Conservation (phyloP, 2,329 filamentous ascomycete genomes). For the Fusarium sp. region DNA sequence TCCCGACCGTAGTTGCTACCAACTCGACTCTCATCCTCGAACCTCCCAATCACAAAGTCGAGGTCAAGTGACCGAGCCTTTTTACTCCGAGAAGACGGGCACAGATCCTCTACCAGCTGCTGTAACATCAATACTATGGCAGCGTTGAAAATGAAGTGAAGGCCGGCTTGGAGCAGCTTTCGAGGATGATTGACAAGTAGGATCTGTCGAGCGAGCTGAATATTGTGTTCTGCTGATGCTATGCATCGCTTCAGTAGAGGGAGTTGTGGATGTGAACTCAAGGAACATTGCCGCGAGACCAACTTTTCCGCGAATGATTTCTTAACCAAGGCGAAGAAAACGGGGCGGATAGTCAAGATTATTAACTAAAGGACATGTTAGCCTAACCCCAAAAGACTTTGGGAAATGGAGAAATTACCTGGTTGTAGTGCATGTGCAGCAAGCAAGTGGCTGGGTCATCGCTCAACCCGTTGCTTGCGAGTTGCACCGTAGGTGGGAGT, state of each 20-base stretch:
- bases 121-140: constrained; percentile 59
- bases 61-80: constrained; percentile 46
- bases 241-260: constrained; percentile 52
- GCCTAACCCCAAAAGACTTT: background rate
- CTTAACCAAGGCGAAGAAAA: constrained; percentile 59
- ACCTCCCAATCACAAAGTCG: constrained; percentile 53
- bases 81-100: constrained; percentile 37
- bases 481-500: constrained; percentile 51
- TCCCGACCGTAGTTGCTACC: constrained; percentile 52
- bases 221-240: constrained; percentile 57
- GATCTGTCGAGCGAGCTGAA: constrained; percentile 55
- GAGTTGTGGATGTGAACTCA: constrained; percentile 36
- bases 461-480: constrained; percentile 49
- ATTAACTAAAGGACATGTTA: constrained; percentile 47
- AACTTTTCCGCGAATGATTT: constrained; percentile 56
- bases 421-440: constrained; percentile 61
- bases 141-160: constrained; percentile 62
- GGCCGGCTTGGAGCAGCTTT: constrained; percentile 55
- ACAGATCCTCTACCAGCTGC: constrained; percentile 52
- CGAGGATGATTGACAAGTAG: constrained; percentile 48
- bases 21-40: constrained; percentile 52
- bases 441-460: constrained; percentile 55
- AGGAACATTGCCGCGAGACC: constrained; percentile 42
- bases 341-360: constrained; percentile 59
- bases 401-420: constrained; percentile 35